Conservation (phyloP, 192 early-diverging fungal species). For the Coemansia sp. region DNA sequence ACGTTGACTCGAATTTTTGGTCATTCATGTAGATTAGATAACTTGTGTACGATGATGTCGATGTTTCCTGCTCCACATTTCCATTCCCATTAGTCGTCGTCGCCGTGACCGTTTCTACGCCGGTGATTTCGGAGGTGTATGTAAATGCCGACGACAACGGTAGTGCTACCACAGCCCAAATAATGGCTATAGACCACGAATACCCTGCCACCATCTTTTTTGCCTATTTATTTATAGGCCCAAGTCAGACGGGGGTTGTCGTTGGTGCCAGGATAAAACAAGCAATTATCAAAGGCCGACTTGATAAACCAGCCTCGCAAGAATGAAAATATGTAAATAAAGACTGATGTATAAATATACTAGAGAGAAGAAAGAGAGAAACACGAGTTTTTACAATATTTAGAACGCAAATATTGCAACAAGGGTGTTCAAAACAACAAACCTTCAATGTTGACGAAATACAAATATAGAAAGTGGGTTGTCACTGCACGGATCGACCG, state of each 20-base stretch:
- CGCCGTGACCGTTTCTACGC: slow-evolving; percentile 15
- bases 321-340: too few relatives aligned
- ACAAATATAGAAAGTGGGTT: background rate
- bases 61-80: slow-evolving; percentile 9
- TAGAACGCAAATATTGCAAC: background rate
- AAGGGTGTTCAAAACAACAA: background rate
- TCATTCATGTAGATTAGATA: slow-evolving; percentile 49
- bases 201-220: background rate
- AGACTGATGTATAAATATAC: background rate
- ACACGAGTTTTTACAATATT: background rate
- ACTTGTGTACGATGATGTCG: slow-evolving; percentile 28
- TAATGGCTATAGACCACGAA: background rate
- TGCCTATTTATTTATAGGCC: background rate
- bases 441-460: too few relatives aligned
- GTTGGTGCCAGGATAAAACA: background rate
- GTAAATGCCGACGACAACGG: slow-evolving; percentile 21
- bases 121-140: slow-evolving; percentile 15
- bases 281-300: too few relatives aligned
- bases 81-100: slow-evolving; percentile 16
- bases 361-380: background rate
- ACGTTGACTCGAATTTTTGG: slow-evolving; percentile 19
- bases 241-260: background rate
- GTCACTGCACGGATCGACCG: slow-evolving; percentile 1
- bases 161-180: background rate
- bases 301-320: too few relatives aligned